These are phyloP conservation scores for Termitomyces sp. DNA, from an alignment of 768 basidiomycete genomes.

Conservation along the genomic window DNA sequence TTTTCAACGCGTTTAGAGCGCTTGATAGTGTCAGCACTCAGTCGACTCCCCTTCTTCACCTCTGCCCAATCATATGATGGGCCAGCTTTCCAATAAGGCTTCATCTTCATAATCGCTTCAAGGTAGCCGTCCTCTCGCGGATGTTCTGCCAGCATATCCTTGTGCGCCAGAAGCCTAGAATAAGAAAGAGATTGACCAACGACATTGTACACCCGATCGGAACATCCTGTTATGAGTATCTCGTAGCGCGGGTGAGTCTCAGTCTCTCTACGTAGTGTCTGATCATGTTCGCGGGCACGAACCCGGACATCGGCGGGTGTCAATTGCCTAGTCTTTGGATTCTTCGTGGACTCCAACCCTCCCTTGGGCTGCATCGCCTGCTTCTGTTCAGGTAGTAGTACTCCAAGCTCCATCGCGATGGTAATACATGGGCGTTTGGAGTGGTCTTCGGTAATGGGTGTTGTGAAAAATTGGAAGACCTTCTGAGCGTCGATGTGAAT, in stretches of 20 bases:
- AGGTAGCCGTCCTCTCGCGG: background rate
- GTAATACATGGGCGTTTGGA: too few species aligned
- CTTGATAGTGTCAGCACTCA: background rate
- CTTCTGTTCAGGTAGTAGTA: too few species aligned
- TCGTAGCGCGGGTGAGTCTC: background rate
- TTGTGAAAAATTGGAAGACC: too few species aligned
- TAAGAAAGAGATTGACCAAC: background rate
- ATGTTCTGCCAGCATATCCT: background rate
- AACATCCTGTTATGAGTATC: too few species aligned
- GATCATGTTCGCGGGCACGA: too few species aligned
- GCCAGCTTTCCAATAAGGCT: background rate
- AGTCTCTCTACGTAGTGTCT: background rate
- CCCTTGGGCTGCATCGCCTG: too few species aligned
- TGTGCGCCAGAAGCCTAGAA: background rate
- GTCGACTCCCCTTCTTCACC: background rate
- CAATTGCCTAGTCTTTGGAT: too few species aligned
- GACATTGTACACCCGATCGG: background rate
- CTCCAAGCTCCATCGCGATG: too few species aligned
- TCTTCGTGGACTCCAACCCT: too few species aligned
- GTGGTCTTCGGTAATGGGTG: too few species aligned
- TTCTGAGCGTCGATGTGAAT: too few species aligned
- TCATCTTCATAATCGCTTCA: background rate
- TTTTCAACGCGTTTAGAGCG: background rate
- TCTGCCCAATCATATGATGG: background rate
- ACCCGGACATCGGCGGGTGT: background rate